Conservation (phyloP, 1,139 yeast species). For the Pichia sp. region DNA sequence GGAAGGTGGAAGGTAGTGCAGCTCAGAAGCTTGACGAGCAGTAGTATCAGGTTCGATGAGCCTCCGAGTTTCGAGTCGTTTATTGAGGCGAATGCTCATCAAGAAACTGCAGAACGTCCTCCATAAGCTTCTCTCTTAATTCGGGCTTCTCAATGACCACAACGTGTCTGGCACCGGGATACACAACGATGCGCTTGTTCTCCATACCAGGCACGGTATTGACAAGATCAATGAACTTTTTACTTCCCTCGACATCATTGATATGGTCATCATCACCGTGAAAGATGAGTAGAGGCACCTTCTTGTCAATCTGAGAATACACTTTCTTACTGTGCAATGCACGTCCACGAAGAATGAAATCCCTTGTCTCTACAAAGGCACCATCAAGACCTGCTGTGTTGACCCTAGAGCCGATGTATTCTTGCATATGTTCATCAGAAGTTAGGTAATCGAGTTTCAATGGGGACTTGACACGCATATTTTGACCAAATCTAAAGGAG, state of each 20-base stretch:
- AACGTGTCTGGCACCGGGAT: slow-evolving; percentile 36
- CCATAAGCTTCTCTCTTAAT: slow-evolving; percentile 8
- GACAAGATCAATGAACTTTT: slow-evolving; percentile 37
- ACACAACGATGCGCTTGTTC: slow-evolving; percentile 20
- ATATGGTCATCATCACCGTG: slow-evolving; percentile 50
- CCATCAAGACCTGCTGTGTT: slow-evolving; percentile 28
- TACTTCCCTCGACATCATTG: slow-evolving; percentile 50
- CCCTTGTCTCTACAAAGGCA: slow-evolving; percentile 49
- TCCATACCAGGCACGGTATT: slow-evolving; percentile 30
- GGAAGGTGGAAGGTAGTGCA: too few species aligned
- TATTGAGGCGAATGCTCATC: too few species aligned
- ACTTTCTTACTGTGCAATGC: slow-evolving; percentile 37
- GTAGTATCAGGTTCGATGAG: too few species aligned
- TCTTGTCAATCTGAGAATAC: slow-evolving; percentile 37
- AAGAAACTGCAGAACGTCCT: slow-evolving; percentile 36
- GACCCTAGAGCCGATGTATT: slow-evolving; percentile 29
- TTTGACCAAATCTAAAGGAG: slow-evolving; percentile 37
- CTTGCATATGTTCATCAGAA: slow-evolving; percentile 41
- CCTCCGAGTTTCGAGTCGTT: too few species aligned
- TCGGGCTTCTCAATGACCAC: slow-evolving; percentile 34
- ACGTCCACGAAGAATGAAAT: slow-evolving; percentile 60
- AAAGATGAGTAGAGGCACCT: slow-evolving; percentile 39
- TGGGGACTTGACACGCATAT: slow-evolving; percentile 47
- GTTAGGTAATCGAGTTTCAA: slow-evolving; percentile 51
- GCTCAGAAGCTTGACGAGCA: too few species aligned